These are phyloP conservation scores for Trichophyton schoenleinii DNA, from an alignment of 2,329 filamentous ascomycete genomes.

Conservation along the genomic window DNA sequence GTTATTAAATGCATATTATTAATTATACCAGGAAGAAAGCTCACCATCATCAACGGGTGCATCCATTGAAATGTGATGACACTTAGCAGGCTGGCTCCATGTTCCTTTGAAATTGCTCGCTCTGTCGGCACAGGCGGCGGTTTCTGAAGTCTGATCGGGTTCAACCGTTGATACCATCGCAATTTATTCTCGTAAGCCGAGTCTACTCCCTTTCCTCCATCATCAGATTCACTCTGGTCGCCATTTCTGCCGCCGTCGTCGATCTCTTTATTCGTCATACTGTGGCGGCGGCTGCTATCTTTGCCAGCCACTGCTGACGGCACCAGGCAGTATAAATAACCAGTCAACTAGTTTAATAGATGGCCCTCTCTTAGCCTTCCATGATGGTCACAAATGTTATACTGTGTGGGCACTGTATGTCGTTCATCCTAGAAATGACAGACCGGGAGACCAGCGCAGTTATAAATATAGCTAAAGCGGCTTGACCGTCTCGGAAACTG, in stretches of 20 bases:
- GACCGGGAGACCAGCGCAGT: background rate
- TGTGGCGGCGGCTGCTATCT: background rate
- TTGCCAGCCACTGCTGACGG: background rate
- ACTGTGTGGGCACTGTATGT: background rate
- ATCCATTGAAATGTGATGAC: conserved; percentile 80
- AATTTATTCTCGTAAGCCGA: conserved; percentile 2
- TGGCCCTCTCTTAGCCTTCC: background rate
- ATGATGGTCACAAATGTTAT: background rate
- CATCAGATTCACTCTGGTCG: background rate
- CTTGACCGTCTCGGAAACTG: background rate
- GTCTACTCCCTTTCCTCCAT: background rate
- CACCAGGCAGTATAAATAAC: background rate
- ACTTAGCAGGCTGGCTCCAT: conserved; percentile 62
- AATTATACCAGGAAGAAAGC: conserved; percentile 19
- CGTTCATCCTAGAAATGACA: background rate
- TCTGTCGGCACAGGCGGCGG: conserved; percentile 45
- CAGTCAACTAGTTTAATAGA: background rate
- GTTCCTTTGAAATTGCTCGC: conserved; percentile 51
- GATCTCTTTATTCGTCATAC: background rate
- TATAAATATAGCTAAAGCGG: background rate
- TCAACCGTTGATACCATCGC: conserved; percentile 31
- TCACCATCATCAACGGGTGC: conserved; percentile 65
- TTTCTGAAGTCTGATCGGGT: conserved; percentile 35
- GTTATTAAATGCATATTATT: background rate
- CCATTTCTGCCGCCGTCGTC: background rate